Evolutionary conservation across 441 rosid species (phyloP), one percentile per base, ranked within the genome.

Genomic region (Populus hybrid): DNA sequence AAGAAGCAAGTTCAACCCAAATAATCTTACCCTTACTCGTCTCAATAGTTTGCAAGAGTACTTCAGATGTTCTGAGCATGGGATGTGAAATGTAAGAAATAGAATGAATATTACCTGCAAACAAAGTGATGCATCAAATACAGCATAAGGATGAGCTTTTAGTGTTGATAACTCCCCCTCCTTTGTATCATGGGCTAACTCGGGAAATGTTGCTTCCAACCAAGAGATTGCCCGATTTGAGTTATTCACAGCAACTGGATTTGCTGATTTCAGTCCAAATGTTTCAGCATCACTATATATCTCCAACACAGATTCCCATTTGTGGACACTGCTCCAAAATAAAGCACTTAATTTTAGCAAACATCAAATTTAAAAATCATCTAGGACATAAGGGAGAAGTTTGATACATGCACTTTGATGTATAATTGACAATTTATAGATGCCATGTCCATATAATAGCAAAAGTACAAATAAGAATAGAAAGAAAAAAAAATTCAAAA

Each of bases 181-280:
- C 57, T 79, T 71, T 70, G 83, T 76, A 80, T 89, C 92, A 74
- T 87, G 82, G 79, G 85, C 84, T 86, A 95, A 76, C 86, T 90
- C 98, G 34, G 97, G 93, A 87, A 94, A 97, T 72, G 91, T 91
- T 80, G 93, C 90, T 89, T 97, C 98, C 88, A 95, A 84, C 98
- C 97, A 97, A 80, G 93, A 89, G 77, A 95, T 92, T 81, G 97
- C 98, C 77, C 87, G 79, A 82, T 79, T 91, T 83, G 93, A 91
- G 86, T 95, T 93, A 82, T 73, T 83, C 76, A 87, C 88, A 76
- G 96, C 95, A 61, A 71, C 59, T 2, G 90, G 81, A 86, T 89
- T 89, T 78, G 89, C 71, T 73, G 97, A 93, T 79, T 87, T 88
- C 85, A 85, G 79, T 77, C 98, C 98, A 83, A 83, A 87, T 40